Evolutionary conservation across 1,139 yeast species (phyloP).

Genomic region (Suhomyces wounanorum): DNA sequence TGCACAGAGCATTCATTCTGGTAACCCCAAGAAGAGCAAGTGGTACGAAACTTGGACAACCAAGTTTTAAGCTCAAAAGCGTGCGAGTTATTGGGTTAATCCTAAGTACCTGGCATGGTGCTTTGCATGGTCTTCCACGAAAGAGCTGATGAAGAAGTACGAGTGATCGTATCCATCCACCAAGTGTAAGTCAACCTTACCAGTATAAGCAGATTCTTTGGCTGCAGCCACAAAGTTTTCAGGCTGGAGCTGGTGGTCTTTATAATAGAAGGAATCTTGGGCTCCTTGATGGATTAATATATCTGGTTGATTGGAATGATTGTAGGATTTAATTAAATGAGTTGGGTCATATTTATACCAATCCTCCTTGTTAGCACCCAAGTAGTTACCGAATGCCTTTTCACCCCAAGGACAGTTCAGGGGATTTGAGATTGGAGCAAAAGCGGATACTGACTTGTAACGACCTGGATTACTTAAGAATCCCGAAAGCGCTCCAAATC

Average conservation of each 20-base stretch:
- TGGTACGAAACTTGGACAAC: constrained; percentile 56
- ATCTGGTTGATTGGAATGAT: constrained; percentile 51
- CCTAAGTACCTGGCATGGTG: constrained; percentile 85
- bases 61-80: constrained; percentile 28
- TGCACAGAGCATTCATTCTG: constrained; percentile 40
- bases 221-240: constrained; percentile 72
- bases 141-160: constrained; percentile 80
- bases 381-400: constrained; percentile 77
- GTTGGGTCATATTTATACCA: constrained; percentile 87
- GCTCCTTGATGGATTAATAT: constrained; percentile 86
- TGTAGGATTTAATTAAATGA: constrained; percentile 58
- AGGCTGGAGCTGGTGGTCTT: constrained; percentile 69
- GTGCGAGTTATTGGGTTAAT: constrained; percentile 11
- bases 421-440: constrained; percentile 89
- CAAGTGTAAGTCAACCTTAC: constrained; percentile 57
- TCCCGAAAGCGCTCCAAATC: constrained; percentile 86
- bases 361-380: constrained; percentile 57
- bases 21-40: constrained; percentile 43
- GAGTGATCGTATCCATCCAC: constrained; percentile 88
- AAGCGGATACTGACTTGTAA: constrained; percentile 85
- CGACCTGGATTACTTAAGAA: constrained; percentile 71
- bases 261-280: constrained; percentile 75
- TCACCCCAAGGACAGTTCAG: constrained; percentile 75
- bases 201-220: constrained; percentile 57
- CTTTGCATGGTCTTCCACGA: constrained; percentile 80